Conservation (phyloP, 495 filamentous ascomycete genomes). For the Podospora appendiculata region DNA sequence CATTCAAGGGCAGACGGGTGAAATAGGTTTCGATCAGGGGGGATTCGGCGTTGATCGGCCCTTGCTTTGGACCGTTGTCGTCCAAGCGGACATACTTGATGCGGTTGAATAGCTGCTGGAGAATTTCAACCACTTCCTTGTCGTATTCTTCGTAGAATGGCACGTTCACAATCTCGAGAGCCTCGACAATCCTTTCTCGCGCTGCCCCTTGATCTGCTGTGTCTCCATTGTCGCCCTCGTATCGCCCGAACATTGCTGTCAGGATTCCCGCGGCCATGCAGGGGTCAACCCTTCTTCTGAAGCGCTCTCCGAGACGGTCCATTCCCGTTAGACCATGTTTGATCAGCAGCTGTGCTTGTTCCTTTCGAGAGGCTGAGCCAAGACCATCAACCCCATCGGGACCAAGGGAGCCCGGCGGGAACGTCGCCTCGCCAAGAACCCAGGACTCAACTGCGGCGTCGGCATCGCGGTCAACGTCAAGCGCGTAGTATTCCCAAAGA, state of each 20-base stretch:
- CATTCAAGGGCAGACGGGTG: conserved; percentile 77
- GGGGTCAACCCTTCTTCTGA: conserved; percentile 60
- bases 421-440: conserved; percentile 45
- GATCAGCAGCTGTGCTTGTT: conserved; percentile 45
- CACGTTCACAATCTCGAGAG: conserved; percentile 81
- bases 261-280: conserved; percentile 60
- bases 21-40: conserved; percentile 96
- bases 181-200: conserved; percentile 42
- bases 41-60: conserved; percentile 63
- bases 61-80: conserved; percentile 81
- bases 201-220: conserved; percentile 36
- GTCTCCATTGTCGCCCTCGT: conserved; percentile 40
- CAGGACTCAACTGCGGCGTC: conserved; percentile 63
- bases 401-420: conserved; percentile 36
- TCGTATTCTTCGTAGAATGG: conserved; percentile 89
- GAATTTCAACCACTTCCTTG: conserved; percentile 67
- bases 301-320: conserved; percentile 71
- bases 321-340: conserved; percentile 57
- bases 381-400: conserved; percentile 39
- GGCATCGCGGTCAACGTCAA: conserved; percentile 69
- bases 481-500: conserved; percentile 89
- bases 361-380: conserved; percentile 24
- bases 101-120: conserved; percentile 87
- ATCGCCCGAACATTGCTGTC: conserved; percentile 60
- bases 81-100: conserved; percentile 89